phyloP scores from a whole-genome alignment of 306 rosid genomes.

The Lotus japonicus region DNA sequence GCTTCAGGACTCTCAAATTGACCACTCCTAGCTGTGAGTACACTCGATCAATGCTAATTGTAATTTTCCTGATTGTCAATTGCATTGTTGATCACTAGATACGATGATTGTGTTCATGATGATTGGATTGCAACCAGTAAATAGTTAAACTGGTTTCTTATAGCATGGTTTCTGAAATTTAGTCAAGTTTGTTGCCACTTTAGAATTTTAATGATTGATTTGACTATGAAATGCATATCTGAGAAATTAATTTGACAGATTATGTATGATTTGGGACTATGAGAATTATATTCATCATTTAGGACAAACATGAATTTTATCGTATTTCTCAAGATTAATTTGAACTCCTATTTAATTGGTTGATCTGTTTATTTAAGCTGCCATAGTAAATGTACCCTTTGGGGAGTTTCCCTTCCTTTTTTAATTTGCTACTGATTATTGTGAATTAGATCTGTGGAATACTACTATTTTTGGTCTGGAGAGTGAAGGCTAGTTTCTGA shows the following conservation, averaged over 20 bases:
- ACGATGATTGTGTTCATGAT: background rate
- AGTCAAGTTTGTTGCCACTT: background rate
- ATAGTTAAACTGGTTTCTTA: background rate
- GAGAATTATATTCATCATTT: too few relatives aligned
- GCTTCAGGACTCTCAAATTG: conserved; percentile 54
- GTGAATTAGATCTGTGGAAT: background rate
- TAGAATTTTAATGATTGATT: background rate
- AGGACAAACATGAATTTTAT: background rate
- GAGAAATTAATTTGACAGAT: background rate
- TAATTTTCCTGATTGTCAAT: background rate
- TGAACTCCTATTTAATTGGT: background rate
- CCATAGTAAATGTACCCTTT: background rate
- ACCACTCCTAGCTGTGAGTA: conserved; percentile 58
- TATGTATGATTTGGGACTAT: too few relatives aligned
- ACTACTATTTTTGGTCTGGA: too few relatives aligned
- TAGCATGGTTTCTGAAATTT: background rate
- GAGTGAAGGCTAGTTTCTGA: too few relatives aligned
- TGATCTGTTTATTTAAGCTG: background rate
- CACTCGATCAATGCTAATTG: background rate
- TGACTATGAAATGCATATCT: background rate
- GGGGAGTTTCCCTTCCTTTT: background rate
- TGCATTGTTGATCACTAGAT: background rate
- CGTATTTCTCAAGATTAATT: background rate
- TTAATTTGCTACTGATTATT: background rate
- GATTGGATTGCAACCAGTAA: background rate